Evolutionary conservation across 805 yeast species (phyloP), one percentile per base, ranked within the genome.

Genomic region (Metschnikowia bowlesiae): DNA sequence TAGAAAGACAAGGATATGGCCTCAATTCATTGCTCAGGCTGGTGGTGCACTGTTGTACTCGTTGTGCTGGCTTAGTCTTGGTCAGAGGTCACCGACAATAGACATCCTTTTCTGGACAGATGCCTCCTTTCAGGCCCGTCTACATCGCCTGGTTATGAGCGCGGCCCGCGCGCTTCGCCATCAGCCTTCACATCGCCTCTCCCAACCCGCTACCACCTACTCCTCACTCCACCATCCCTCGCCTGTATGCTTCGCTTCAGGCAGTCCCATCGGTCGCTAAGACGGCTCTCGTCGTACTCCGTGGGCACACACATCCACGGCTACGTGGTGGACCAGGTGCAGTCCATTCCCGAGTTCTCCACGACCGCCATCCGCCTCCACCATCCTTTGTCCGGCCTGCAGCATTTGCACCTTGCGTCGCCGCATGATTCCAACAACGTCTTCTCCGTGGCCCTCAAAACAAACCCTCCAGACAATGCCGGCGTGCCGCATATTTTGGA

Each of bases 401-500:
- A 81, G 50, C 97, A 92, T 67, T 64, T 94, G 30, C 99, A 94
- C 63, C 80, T 94, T 47, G 96, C 86, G 57, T 57, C 72, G n/a
- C 76, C 92, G 32, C 82, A 83, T 50, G 97, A 92, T 62, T 71
- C 75, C 44, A 92, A 91, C 65, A 89, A 89, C 63, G 97, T 89
- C 9, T 94, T 94, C 64, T 81, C 91, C 55, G 80, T 94, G 39
- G 89, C 87, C 0, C 91, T 94, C 72, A 89, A 89, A 67, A 94
- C 99, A 0, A 88, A 90, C 59, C 96, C 99, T 0, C 97, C 98
- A 0, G 84, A 94, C 64, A 76, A 81, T n/a, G 87, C 96, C 4
- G 99, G 99, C 22, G 88, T 94, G 1, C 97, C 99, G 3, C 99
- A 94, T 67, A 91, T 94, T 50, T 69, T 94, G 51, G 99, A 94